Conservation (phyloP, 73 alveolate genomes). For the Uronychia binucleata region DNA sequence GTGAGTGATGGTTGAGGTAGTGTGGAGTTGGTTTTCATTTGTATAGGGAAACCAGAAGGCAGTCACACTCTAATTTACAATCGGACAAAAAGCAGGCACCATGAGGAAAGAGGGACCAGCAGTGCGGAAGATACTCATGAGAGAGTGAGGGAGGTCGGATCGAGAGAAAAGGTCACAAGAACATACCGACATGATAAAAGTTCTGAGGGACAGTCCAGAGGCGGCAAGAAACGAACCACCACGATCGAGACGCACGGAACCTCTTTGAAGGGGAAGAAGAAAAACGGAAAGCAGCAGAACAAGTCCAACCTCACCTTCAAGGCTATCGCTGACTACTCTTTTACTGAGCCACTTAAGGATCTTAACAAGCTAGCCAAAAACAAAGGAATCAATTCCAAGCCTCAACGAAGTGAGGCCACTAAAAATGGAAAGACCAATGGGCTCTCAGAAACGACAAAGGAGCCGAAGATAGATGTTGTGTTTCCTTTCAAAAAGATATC, state of each 20-base stretch:
- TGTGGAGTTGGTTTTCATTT: too few relatives aligned
- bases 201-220: not conserved
- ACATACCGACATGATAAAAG: not conserved
- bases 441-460: not conserved
- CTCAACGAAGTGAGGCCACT: not conserved
- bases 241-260: not conserved
- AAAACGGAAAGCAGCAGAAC: not conserved
- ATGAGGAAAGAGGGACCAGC: too few relatives aligned
- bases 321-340: not conserved
- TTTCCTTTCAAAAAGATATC: not conserved
- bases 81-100: too few relatives aligned
- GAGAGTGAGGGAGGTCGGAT: not conserved
- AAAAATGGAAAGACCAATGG: not conserved
- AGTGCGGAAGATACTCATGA: not conserved
- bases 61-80: too few relatives aligned
- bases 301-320: not conserved
- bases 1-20: too few relatives aligned
- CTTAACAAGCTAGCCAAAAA: not conserved
- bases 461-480: not conserved
- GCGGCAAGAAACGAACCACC: not conserved
- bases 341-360: not conserved
- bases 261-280: not conserved
- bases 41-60: too few relatives aligned
- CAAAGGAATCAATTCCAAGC: too few relatives aligned
- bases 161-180: not conserved